Evolutionary conservation across 441 rosid species (phyloP), one percentile per base, ranked within the genome.

Genomic region (Pelargonium myrrhifolium): DNA sequence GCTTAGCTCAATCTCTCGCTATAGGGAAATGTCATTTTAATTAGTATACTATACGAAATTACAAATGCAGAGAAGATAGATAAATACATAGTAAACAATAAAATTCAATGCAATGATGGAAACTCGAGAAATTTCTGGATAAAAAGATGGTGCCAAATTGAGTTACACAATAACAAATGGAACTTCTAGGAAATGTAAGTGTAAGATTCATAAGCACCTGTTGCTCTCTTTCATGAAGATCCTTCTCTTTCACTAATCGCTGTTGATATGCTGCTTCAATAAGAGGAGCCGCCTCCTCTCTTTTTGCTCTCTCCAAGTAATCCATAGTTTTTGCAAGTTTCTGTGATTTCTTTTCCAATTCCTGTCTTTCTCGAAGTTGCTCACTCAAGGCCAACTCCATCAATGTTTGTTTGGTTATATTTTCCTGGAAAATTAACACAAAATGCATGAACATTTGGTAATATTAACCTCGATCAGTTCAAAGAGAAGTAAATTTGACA

Each of bases 271-370:
- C 86, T 81, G 98, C 94, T 68, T 89, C 99, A 76, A 96, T 86
- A 82, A 96, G 78, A 37, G 98, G 88, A 66, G 97, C 93, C 45
- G 96, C 93, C 82, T 88, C 97, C 77, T 93, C 97, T 80, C 99
- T 84, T 81, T 96, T 96, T 14, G 97, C 98, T 64, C 97, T 82
- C 80, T 96, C 99, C 78, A 96, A 67, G 74, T 90, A 84, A 80
- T 92, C 99, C 99, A 93, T 89, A 6, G 96, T 90, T 78, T 88
- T 96, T 14, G 81, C 96, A 31, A 87, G 80, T 68, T 92, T 96
- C 43, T 87, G 97, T n/a, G 89, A 75, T 66, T 91, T 96, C 78
- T 93, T 96, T 83, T 96, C 98, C 85, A 81, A 82, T 76, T 96
- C 99, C 71, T 92, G 97, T 78, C 94, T 87, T 83, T 88, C 99